Evolutionary conservation across 78 protist species (phyloP).

Genomic region (Monocercomonoides exilis): DNA sequence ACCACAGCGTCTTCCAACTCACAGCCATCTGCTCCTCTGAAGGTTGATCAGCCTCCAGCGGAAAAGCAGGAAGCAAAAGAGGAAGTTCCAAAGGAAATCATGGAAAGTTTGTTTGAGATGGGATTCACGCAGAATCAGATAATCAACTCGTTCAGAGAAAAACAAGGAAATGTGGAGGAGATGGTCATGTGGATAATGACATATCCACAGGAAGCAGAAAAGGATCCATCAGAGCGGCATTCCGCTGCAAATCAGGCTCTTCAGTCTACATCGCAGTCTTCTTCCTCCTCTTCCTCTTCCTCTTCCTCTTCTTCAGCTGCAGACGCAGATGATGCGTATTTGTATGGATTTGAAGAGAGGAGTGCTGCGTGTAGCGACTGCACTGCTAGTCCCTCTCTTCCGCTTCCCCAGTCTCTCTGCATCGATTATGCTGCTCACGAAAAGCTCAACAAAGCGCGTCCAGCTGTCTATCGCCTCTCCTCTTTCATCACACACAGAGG

Average conservation of each 20-base stretch:
- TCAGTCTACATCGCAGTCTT: too few relatives aligned
- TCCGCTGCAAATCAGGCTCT: too few relatives aligned
- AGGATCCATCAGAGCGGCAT: too few relatives aligned
- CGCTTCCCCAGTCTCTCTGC: background rate
- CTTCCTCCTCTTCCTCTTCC: too few relatives aligned
- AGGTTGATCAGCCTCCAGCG: background rate
- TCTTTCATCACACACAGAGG: conserved; percentile 21
- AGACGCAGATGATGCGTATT: background rate
- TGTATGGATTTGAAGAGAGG: too few relatives aligned
- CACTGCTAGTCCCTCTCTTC: background rate
- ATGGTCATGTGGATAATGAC: background rate
- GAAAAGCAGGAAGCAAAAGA: too few relatives aligned
- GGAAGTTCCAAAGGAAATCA: too few relatives aligned
- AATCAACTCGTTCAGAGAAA: background rate
- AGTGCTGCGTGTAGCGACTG: too few relatives aligned
- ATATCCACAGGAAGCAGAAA: background rate
- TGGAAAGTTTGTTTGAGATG: background rate
- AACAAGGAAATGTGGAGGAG: background rate
- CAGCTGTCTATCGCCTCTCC: background rate
- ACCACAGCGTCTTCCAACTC: too few relatives aligned
- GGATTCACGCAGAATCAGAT: background rate
- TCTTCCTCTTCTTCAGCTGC: too few relatives aligned
- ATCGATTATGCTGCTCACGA: background rate
- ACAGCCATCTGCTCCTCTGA: too few relatives aligned
- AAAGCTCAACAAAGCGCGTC: background rate